phyloP scores from a whole-genome alignment of 2,329 filamentous ascomycete species.

The Alternaria sp. region DNA sequence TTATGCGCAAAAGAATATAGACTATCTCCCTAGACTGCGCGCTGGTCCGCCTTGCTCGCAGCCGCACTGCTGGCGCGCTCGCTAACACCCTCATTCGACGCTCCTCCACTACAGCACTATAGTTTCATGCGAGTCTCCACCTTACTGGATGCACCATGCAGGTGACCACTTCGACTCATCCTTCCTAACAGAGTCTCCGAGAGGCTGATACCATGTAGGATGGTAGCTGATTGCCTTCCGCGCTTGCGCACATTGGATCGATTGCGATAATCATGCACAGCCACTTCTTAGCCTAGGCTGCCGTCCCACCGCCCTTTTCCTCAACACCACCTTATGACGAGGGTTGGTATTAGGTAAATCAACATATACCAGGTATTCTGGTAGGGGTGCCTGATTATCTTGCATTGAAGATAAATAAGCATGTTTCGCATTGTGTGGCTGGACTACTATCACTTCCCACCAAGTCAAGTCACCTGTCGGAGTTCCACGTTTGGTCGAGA shows the following conservation, averaged over 20 bases:
- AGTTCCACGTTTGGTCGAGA: background rate
- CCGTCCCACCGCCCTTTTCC: constrained; percentile 3
- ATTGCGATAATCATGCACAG: background rate
- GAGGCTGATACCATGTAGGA: background rate
- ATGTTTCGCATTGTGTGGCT: background rate
- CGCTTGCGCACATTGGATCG: background rate
- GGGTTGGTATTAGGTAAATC: background rate
- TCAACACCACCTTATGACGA: background rate
- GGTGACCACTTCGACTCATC: background rate
- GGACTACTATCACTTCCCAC: background rate
- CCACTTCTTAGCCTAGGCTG: constrained; percentile 1
- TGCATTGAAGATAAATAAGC: background rate
- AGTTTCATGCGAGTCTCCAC: background rate
- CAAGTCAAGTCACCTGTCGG: background rate
- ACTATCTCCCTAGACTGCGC: background rate
- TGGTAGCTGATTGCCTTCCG: background rate
- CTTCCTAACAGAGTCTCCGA: background rate
- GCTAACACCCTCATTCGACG: background rate
- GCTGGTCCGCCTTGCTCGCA: background rate
- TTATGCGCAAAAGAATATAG: background rate
- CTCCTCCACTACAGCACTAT: background rate
- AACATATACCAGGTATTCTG: background rate
- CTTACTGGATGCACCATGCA: background rate
- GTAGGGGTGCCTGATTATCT: background rate
- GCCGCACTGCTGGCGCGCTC: background rate